Percentiles rank a stretch among this genome's conserved stretches.
phyloP scores from a whole-genome alignment of 1,284 basidiomycete genomes.

The Xerocomus amazonicus region DNA sequence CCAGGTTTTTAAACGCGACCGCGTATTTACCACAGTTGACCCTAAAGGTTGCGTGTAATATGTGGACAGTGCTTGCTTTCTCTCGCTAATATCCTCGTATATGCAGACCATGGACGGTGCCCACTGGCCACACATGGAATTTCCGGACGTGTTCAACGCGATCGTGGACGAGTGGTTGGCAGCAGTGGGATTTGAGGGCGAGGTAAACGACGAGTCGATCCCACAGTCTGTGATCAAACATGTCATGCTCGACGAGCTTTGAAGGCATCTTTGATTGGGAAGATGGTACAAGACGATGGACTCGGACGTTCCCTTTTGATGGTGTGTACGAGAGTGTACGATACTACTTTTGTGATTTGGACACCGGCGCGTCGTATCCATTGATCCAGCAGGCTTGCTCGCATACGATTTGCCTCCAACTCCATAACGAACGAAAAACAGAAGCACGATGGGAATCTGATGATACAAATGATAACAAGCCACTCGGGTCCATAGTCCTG shows the following conservation, averaged over 20 bases:
- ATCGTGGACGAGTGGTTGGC: slow-evolving; percentile 42
- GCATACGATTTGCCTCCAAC: background rate
- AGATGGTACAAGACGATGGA: too few relatives aligned
- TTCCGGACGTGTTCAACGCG: slow-evolving; percentile 47
- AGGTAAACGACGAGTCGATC: background rate
- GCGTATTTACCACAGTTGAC: slow-evolving; percentile 50
- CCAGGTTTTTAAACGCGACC: slow-evolving; percentile 41
- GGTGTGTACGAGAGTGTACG: too few relatives aligned
- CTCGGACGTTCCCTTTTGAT: too few relatives aligned
- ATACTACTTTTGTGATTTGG: too few relatives aligned
- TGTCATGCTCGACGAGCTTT: slow-evolving; percentile 13
- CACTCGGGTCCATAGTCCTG: slow-evolving; percentile 3
- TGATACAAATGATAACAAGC: slow-evolving; percentile 12
- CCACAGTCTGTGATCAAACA: background rate
- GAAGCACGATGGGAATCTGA: slow-evolving; percentile 2
- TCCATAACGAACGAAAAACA: background rate
- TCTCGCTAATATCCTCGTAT: background rate
- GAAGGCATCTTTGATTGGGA: background rate
- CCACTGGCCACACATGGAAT: slow-evolving; percentile 63
- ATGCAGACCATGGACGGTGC: slow-evolving; percentile 45
- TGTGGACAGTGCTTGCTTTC: background rate
- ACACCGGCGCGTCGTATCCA: background rate
- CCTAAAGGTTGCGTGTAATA: slow-evolving; percentile 38
- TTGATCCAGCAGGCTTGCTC: background rate
- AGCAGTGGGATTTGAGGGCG: background rate